Evolutionary conservation across 345 rosid genomes (phyloP).

Genomic region (Salix suchowensis): DNA sequence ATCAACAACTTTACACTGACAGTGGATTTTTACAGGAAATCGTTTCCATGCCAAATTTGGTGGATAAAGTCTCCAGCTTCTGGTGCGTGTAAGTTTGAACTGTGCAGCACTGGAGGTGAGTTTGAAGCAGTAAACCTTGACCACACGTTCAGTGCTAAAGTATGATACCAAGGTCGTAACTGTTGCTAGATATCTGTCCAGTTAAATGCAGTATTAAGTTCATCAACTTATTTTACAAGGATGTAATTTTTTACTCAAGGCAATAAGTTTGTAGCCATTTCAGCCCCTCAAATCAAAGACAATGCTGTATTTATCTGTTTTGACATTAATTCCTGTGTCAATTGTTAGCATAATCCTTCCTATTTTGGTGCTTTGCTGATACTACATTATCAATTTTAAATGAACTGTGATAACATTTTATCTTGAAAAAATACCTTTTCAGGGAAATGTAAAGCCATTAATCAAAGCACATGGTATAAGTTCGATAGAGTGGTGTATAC

Average conservation of each 20-base stretch:
- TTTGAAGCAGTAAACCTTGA: background rate
- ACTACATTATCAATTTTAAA: background rate
- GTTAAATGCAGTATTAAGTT: background rate
- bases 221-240: background rate
- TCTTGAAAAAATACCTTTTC: background rate
- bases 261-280: background rate
- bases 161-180: background rate
- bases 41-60: slow-evolving; percentile 9
- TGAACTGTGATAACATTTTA: slow-evolving; percentile 1
- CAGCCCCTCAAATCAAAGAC: background rate
- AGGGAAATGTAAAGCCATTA: slow-evolving; percentile 39
- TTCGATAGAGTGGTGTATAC: background rate
- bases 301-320: background rate
- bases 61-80: slow-evolving; percentile 25
- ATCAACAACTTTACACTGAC: background rate
- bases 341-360: background rate
- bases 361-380: background rate
- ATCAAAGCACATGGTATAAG: slow-evolving; percentile 24
- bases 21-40: slow-evolving; percentile 23
- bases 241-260: background rate
- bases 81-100: background rate
- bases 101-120: slow-evolving; percentile 25
- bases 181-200: background rate
- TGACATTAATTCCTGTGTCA: background rate
- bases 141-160: background rate